These are phyloP conservation scores for Scedosporium boydii DNA, from an alignment of 2,329 filamentous ascomycete species.

Conservation along the genomic window DNA sequence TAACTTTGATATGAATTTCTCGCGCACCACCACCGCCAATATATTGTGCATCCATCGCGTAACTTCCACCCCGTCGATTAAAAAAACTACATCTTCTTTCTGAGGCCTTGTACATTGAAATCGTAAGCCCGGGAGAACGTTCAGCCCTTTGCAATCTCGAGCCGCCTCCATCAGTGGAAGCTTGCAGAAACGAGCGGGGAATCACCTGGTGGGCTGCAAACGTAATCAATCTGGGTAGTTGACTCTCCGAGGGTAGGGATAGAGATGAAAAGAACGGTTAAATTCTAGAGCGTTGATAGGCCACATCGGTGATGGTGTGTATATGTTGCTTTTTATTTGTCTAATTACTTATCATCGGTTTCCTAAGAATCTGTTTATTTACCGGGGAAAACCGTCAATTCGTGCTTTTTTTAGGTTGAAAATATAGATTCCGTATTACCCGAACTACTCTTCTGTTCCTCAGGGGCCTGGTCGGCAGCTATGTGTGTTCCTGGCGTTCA, in stretches of 20 bases:
- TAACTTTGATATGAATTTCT: no score
- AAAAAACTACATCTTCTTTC: no score
- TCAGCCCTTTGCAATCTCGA: background rate
- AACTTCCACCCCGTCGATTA: no score
- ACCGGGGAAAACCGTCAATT: background rate
- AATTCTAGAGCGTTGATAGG: background rate
- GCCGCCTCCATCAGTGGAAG: background rate
- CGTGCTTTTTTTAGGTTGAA: background rate
- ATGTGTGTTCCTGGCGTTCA: background rate
- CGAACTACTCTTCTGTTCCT: background rate
- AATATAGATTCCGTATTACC: background rate
- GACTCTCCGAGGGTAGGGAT: background rate
- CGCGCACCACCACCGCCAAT: no score
- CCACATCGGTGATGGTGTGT: background rate
- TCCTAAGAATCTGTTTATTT: background rate
- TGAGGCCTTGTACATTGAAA: background rate
- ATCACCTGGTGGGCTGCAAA: background rate
- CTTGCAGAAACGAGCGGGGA: background rate
- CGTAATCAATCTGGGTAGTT: background rate
- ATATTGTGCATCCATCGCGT: no score
- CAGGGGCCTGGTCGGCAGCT: background rate
- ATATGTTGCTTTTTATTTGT: background rate
- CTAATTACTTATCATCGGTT: conserved; percentile 1
- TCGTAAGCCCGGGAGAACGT: background rate
- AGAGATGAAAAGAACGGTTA: background rate